These are phyloP conservation scores for Moelleriella libera DNA, from an alignment of 2,329 filamentous ascomycete genomes.

Conservation along the genomic window DNA sequence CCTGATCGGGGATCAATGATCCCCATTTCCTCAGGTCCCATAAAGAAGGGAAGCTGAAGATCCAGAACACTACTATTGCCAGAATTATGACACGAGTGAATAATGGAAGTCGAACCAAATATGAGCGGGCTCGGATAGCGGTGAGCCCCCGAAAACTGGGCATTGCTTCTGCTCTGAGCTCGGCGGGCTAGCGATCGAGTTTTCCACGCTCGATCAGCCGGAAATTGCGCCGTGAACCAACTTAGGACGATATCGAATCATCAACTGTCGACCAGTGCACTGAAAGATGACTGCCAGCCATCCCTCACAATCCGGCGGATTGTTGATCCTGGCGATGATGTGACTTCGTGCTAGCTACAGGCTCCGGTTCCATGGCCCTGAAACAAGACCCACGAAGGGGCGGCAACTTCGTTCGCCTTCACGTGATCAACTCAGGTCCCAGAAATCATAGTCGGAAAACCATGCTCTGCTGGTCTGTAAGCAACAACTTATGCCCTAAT, in stretches of 20 bases:
- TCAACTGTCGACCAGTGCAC: not conserved
- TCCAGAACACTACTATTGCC: constrained; percentile 48
- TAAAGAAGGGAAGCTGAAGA: constrained; percentile 51
- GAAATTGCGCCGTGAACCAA: not conserved
- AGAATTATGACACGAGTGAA: constrained; percentile 63
- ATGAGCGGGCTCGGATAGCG: constrained; percentile 61
- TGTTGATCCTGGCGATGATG: not conserved
- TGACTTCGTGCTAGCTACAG: no score
- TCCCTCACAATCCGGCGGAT: not conserved
- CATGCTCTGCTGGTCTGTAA: no score
- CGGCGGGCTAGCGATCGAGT: not conserved
- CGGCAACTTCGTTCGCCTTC: not conserved
- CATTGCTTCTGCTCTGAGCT: constrained; percentile 3
- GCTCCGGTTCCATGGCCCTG: no score
- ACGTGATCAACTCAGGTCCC: not conserved
- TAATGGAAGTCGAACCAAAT: constrained; percentile 71
- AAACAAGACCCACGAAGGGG: not conserved
- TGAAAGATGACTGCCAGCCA: not conserved
- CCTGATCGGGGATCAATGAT: constrained; percentile 61
- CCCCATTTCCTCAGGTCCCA: constrained; percentile 70
- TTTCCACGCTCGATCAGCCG: not conserved
- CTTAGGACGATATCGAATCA: not conserved
- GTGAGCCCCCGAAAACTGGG: constrained; percentile 39
- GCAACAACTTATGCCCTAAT: no score
- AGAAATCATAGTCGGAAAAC: no score